Evolutionary conservation across 2,329 filamentous ascomycete genomes (phyloP).

Genomic region (Apiospora rasikravindrae): DNA sequence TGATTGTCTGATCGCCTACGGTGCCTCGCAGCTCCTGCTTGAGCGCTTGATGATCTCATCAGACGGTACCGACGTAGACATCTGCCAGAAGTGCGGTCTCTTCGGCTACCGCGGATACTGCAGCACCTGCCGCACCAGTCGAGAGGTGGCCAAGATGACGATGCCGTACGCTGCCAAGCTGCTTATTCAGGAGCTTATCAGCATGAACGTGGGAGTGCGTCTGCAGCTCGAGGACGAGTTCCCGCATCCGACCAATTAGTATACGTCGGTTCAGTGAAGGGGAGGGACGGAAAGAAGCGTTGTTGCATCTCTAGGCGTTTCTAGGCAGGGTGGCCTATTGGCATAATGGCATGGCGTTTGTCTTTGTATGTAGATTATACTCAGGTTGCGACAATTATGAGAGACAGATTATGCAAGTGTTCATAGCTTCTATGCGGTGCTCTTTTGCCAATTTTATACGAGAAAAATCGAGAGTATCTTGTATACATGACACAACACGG

Average conservation of each 20-base stretch:
- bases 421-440: no score
- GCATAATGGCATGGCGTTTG: constrained; percentile 14
- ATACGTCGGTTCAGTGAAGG: no score
- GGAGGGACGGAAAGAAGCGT: constrained; percentile 22
- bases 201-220: constrained; percentile 97
- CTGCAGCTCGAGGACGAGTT: constrained; percentile 95
- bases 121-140: constrained; percentile 85
- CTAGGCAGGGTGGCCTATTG: background rate
- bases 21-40: constrained; percentile 87
- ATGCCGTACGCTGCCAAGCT: constrained; percentile 98
- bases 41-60: constrained; percentile 95
- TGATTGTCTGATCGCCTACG: constrained; percentile 96
- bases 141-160: constrained; percentile 87
- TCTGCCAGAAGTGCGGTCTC: constrained; percentile 91
- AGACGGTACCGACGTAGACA: constrained; percentile 88
- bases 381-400: background rate
- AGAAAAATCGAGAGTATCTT: no score
- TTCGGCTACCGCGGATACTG: constrained; percentile 97
- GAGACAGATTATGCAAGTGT: background rate
- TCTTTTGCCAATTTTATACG: background rate
- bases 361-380: constrained; percentile 9
- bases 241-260: constrained; percentile 57
- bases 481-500: no score
- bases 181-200: constrained; percentile 92
- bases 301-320: constrained; percentile 22